Conservation (phyloP, 2,329 filamentous ascomycete genomes). For the Fonsecaea erecta region DNA sequence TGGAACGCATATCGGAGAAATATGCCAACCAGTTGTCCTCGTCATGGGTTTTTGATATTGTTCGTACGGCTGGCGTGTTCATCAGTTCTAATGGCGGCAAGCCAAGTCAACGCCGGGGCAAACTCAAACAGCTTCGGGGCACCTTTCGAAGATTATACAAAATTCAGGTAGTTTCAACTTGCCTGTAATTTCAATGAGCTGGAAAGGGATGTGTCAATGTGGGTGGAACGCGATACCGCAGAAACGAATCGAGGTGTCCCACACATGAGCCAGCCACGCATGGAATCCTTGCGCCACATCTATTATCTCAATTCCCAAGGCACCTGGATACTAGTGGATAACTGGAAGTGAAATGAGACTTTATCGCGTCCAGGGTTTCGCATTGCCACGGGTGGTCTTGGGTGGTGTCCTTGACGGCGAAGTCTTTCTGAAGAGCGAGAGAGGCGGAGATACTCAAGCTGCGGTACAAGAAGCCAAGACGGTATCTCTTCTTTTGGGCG, state of each 20-base stretch:
- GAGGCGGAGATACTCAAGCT: not conserved
- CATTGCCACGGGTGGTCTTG: not conserved
- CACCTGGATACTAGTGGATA: not conserved
- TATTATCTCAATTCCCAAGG: not conserved
- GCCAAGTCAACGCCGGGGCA: not conserved
- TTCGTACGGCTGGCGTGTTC: not conserved
- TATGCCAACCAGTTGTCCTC: conserved; percentile 10
- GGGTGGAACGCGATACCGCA: not conserved
- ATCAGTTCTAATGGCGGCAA: not conserved
- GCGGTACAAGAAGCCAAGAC: not conserved
- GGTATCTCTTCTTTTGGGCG: not conserved
- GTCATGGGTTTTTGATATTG: not conserved
- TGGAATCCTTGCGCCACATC: not conserved
- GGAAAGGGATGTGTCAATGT: not conserved
- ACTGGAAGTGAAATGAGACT: not conserved
- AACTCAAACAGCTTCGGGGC: not conserved
- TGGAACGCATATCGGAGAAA: conserved; percentile 11
- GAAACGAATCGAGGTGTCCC: not conserved
- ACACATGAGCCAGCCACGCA: not conserved
- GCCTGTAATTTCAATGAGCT: not conserved
- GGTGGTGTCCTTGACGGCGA: not conserved
- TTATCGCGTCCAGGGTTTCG: not conserved
- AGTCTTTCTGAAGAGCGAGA: not conserved
- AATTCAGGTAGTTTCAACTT: not conserved
- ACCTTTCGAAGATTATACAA: not conserved